Percentiles rank a stretch among this genome's conserved stretches.
Evolutionary conservation across 78 protist species (phyloP).

Genomic region (Dictyostelium intermedium): DNA sequence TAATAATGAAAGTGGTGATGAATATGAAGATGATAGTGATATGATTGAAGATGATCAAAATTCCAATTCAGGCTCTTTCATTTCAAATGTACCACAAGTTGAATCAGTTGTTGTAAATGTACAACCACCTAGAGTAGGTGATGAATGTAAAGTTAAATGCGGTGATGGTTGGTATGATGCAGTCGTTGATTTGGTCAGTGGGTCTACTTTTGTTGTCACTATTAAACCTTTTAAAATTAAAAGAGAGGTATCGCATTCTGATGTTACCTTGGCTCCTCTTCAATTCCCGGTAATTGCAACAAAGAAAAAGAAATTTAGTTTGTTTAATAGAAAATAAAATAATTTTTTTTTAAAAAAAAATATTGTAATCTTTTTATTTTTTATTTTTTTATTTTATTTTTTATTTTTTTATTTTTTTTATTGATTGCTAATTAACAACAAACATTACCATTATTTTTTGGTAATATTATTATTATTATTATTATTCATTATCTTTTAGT

Average conservation of each 20-base stretch:
- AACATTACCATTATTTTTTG: no score
- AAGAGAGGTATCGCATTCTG: conserved; percentile 74
- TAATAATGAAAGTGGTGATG: background rate
- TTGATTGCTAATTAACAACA: background rate
- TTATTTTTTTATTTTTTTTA: background rate
- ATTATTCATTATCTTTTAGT: background rate
- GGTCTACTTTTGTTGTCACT: conserved; percentile 64
- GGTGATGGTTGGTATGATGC: conserved; percentile 78
- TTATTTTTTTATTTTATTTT: background rate
- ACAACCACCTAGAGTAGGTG: conserved; percentile 64
- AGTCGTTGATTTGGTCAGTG: conserved; percentile 48
- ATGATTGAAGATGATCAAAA: background rate
- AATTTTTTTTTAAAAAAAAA: background rate
- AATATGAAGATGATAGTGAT: background rate
- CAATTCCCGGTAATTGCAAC: conserved; percentile 62
- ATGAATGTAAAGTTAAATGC: conserved; percentile 73
- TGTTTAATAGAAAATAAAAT: background rate
- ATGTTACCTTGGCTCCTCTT: conserved; percentile 64
- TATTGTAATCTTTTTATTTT: no score
- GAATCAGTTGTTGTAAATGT: conserved; percentile 68
- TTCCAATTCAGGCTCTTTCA: background rate
- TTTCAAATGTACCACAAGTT: conserved; percentile 49
- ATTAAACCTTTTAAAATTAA: conserved; percentile 73
- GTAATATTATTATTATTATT: no score
- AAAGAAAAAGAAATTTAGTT: conserved; percentile 55